Base-by-base conservation (phyloP, 129 eudicot genomes). In the Flaveria ramosissima region DNA sequence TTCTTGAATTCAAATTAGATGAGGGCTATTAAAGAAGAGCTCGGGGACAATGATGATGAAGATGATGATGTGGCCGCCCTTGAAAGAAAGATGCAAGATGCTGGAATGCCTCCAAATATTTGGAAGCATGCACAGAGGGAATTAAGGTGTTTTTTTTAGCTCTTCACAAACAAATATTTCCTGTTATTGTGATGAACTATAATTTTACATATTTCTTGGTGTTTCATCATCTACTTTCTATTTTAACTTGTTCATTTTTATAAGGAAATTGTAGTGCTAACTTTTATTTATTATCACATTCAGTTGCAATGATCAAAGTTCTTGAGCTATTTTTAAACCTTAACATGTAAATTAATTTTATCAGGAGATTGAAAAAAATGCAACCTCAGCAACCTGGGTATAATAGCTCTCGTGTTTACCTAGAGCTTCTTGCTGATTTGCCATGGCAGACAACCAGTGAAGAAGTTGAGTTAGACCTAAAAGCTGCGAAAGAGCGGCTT, bases 61-160 rank as follows among this genome's bases (percentile, higher is more conserved):
- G 98, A 93, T 60, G 97, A 93, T 90, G 98, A 93, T 75, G 85
- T 88, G 73, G 96, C 96, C 72, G 86, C 89, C 74, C 88, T 93
- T 51, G 98, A 93, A 84, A 88, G 95, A 81, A 93, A 93, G 83
- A 93, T 93, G 98, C 96, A 90, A 87, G 92, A 84, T 83, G 90
- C 92, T 12, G 92, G 92, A 83, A 90, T 93, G 98, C 97, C 97
- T 69, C 78, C 92, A 72, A 88, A 84, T 82, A 85, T 93, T 36
- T 93, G 97, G 98, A 93, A 93, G 84, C 95, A 88, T 85, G 98
- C 98, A 66, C 98, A 90, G 68, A 88, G 98, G 83, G 97, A 90
- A 78, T 72, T 93, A 70, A 82, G 97, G 97, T 88, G 83, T 68
- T 42, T 20, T 42, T 20, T 26, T 47, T 10, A 78, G 61, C 13